Evolutionary conservation across 169 alveolate genomes (phyloP), one percentile per base, ranked within the genome.

Genomic region (Theileria sp.): DNA sequence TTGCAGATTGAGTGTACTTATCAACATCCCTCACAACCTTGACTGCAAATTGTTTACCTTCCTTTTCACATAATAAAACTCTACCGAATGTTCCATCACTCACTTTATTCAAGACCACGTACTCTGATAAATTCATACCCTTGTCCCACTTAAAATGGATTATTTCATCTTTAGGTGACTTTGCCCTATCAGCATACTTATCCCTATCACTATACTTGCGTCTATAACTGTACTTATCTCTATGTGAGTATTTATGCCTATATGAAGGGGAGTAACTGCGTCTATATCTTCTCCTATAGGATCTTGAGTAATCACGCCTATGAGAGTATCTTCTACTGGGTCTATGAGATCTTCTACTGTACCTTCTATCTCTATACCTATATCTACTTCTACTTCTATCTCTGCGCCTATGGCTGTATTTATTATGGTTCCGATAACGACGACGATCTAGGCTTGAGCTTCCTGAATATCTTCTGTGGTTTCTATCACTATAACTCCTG

Each of bases 1-100:
- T 93, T n/a, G 99, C 99, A 23, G 99, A 95, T 65, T 94, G 95
- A 34, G 97, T 95, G 87, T 97, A 98, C 79, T 97, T 93, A 65
- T 94, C 94, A 49, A 96, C 97, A 75, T 97, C 96, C 60, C 98
- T 86, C 38, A 97, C 97, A 26, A 95, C 96, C 85, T 97, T 97
- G 68, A 97, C 86, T 10, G 99, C 99, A 38, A 92, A 94, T 15
- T 89, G 89, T 44, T 88, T 86, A 50, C 86, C 92, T 34, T 79
- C 87, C 81, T 94, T 96, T 51, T 95, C 94, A 66, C 97, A 94
- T 65, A 92, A 93, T 28, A 97, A 89, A 38, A 96, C 99, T 81
- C 99, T 87, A n/a, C 99, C 99, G 85, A 98, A 98, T 10, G 99
- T 97, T 23, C 99, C 99, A 75, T 97, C 99, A 12, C 99, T 98